These are phyloP conservation scores for Podospora didyma DNA, from an alignment of 495 filamentous ascomycete genomes.

Conservation along the genomic window DNA sequence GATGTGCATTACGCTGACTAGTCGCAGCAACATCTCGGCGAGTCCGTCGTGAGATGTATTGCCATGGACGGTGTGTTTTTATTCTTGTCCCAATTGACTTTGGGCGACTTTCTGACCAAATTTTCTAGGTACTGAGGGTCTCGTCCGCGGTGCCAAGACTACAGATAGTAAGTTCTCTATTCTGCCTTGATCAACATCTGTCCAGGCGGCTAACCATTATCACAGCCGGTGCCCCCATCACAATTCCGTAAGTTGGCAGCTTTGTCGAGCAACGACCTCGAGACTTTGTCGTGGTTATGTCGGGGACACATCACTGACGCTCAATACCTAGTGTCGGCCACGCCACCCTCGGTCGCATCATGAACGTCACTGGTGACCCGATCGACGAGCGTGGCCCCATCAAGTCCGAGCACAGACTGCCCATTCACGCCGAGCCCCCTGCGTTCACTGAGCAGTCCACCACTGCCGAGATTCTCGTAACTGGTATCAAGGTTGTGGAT, in stretches of 20 bases:
- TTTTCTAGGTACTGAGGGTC: conserved; percentile 90
- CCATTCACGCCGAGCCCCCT: conserved; percentile 94
- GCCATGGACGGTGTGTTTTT: conserved; percentile 95
- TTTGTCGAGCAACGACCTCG: not conserved
- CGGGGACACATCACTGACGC: conserved; percentile 12
- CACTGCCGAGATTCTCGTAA: conserved; percentile 90
- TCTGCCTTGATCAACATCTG: not conserved
- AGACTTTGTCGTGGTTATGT: not conserved
- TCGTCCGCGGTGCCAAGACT: conserved; percentile 81
- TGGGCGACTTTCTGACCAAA: conserved; percentile 24
- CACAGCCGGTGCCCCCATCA: conserved; percentile 80
- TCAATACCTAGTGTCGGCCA: conserved; percentile 61
- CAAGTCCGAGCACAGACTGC: conserved; percentile 79
- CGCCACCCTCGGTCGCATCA: conserved; percentile 95
- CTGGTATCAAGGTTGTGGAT: conserved; percentile 99
- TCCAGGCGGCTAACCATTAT: conserved; percentile 12
- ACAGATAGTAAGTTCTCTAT: conserved; percentile 55
- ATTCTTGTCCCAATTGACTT: conserved; percentile 7
- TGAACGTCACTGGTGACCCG: conserved; percentile 99
- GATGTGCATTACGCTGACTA: conserved; percentile 35
- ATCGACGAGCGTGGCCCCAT: conserved; percentile 99
- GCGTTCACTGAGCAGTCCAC: conserved; percentile 92
- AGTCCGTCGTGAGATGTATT: conserved; percentile 99
- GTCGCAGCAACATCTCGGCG: conserved; percentile 93
- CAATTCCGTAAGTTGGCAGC: conserved; percentile 59